phyloP scores from a whole-genome alignment of 1,284 basidiomycete genomes.

The Testicularia cyperi region DNA sequence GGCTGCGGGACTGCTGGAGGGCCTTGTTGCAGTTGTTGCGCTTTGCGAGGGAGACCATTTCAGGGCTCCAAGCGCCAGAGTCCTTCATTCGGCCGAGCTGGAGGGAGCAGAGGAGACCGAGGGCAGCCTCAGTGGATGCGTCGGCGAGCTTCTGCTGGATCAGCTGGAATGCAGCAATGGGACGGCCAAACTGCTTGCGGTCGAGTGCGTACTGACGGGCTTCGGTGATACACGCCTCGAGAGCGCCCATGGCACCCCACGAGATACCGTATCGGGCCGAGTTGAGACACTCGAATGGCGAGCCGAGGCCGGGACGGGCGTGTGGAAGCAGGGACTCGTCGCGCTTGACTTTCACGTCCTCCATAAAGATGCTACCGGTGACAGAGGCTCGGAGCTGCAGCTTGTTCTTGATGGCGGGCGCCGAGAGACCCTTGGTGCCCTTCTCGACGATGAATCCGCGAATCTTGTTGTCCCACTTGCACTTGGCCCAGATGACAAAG shows the following conservation, averaged over 20 bases:
- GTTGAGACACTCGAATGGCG: constrained; percentile 56
- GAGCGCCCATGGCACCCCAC: constrained; percentile 63
- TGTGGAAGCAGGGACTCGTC: constrained; percentile 46
- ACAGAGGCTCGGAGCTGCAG: constrained; percentile 82
- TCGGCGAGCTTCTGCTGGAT: constrained; percentile 96
- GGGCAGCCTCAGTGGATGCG: constrained; percentile 78
- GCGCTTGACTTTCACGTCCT: constrained; percentile 45
- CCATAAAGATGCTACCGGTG: constrained; percentile 89
- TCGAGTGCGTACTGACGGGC: constrained; percentile 85
- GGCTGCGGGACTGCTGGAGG: constrained; percentile 42
- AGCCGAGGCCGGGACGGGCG: constrained; percentile 47
- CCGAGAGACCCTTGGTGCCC: constrained; percentile 79
- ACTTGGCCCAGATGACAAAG: constrained; percentile 90
- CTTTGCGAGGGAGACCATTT: constrained; percentile 86
- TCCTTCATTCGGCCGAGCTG: constrained; percentile 90
- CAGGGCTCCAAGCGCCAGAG: constrained; percentile 73
- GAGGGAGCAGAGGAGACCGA: constrained; percentile 72
- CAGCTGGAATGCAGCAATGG: constrained; percentile 85
- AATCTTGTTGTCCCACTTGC: constrained; percentile 88
- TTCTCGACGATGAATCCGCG: constrained; percentile 92
- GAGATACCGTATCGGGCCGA: constrained; percentile 52
- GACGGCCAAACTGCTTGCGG: constrained; percentile 78
- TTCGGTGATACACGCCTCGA: constrained; percentile 83
- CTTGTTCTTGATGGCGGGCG: constrained; percentile 90
- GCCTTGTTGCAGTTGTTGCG: constrained; percentile 95